Base-by-base conservation (phyloP, 1,284 basidiomycete species). In the Trichosporon sp. region DNA sequence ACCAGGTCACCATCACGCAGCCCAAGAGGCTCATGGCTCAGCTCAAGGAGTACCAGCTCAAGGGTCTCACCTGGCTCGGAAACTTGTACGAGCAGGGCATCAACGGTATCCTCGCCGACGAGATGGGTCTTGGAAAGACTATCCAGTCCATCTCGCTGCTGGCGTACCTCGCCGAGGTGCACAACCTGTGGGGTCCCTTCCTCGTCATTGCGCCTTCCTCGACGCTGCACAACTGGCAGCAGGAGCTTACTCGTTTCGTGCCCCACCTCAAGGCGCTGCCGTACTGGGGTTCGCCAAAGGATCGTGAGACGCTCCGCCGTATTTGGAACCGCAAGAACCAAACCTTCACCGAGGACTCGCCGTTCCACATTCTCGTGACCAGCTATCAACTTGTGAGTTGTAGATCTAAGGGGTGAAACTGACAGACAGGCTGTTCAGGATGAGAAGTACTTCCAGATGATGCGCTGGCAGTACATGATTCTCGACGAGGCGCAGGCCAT, bases 381-480 rank as follows among this genome's bases (percentile, higher is more conserved):
- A 95, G 92, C 74, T 99, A 99, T 81, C 95, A 98, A 77, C 82
- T 99, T 73, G 95, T 92, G 67, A 71, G 86, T 83, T 52, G 16
- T 29, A 21, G 11, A 52, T 13, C 9, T 25, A 7, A 21, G 25
- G 16, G 31, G 19, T 4, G 21, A 9, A 54, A 54, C 49, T 54
- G 29, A 54, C 49, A 31, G 5, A n/a, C 70, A 92, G 90, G 88
- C 97, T 40, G 95, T 94, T 9, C 91, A 92, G 82, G 96, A 99
- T 78, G 95, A 97, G 74, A 94, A 97, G 76, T 98, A 99, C 81
- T 97, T 99, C 80, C 91, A 96, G 77, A 87, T 91, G 36, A 89
- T 99, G 73, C 96, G 95, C 77, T 99, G 96, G 96, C 96, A 99
- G 82, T 99, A 99, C 78, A 99, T 99, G 96, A 88, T 99, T 64